Base-by-base conservation (phyloP, 164 flowering plant genomes). In the Nymphaea thermarum region DNA sequence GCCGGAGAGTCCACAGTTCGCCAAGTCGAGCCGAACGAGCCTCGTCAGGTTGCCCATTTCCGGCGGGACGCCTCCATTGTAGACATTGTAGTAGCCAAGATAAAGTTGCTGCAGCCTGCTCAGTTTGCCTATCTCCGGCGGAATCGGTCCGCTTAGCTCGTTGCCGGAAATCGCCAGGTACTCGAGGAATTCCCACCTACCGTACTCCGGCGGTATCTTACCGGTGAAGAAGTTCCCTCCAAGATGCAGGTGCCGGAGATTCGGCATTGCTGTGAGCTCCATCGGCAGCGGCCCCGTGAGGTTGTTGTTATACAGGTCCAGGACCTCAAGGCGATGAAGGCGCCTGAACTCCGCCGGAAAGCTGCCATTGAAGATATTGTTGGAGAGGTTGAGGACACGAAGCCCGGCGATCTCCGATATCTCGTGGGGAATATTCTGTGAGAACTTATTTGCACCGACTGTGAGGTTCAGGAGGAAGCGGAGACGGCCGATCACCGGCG, bases 91-190 rank as follows among this genome's bases (percentile, higher is more conserved):
- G 72, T 93, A 93, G 0, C 98, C 98, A 15, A 87, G 61, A 65
- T 93, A 90, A 16, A 93, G 93, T 66, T 93, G 80, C 62, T 71
- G 76, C 4, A 93, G 80, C 15, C 42, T 82, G 3, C 87, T 78
- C 15, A 90, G 62, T 82, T 93, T 90, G 1, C 93, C 91, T 51
- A 93, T 73, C 80, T 87, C 91, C 63, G 77, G 80, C 17, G 98
- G 98, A 18, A 93, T 86, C 4, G 45, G 41, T 1, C 98, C 96
- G 47, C 4, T 68, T 11, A 94, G 92, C 72, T 83, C 93, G 75
- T 94, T 94, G 4, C 99, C 99, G 63, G 95, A 88, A 10, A 94
- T 82, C 0, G 99, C 99, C 16, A 94, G 68, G 68, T 94, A 94
- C 80, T 94, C 91, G 3, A 94, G 75, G 65, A 67, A 62, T 71